Evolutionary conservation across 2,329 filamentous ascomycete species (phyloP), one percentile per base, ranked within the genome.

Genomic region (Aspergillus ruber): DNA sequence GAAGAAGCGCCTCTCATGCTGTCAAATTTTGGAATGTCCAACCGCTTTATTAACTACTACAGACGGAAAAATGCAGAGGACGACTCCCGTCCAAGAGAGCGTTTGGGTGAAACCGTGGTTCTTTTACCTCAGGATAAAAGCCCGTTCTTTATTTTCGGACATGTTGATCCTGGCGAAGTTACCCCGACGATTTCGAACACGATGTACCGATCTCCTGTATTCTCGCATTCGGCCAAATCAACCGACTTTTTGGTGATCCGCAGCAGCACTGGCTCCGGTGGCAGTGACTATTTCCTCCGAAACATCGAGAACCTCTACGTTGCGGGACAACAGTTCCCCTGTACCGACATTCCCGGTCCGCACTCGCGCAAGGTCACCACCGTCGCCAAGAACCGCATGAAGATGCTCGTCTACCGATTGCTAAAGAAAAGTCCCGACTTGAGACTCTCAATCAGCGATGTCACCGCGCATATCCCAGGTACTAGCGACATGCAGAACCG

Each of bases 1-100:
- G 93, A 98, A 68, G 90, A 96, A 61, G 85, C 89, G 53, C 93
- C 93, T 0, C 86, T 85, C 8, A 89, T 95, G 50, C 74, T 98
- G 52, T 96, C 91, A 39, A 96, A 95, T 63, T 95, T 96, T 61
- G 93, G 91, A 55, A 98, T 98, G 93, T 90, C 90, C 45, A 95
- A 86, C 66, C 86, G 90, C 45, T 80, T 98, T 49, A 89, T 97
- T 74, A 97, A 98, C 68, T 98, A 97, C 69, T 96, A 96, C 65
- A 86, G 89, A 35, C 83, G 90, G 50, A 89, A 89, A 60, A 86
- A 89, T 63, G 81, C 71, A 29, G 88, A 94, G 41, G 88, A 93
- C 51, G 81, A 83, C 43, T 78, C 81, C 45, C 79, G 88, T 1
- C 86, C 88, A 1, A 94, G 90, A 73, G 68, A 78, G 50, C 89